Evolutionary conservation across 192 early-diverging fungal genomes (phyloP).

Genomic region (Entophlyctis helioformis): DNA sequence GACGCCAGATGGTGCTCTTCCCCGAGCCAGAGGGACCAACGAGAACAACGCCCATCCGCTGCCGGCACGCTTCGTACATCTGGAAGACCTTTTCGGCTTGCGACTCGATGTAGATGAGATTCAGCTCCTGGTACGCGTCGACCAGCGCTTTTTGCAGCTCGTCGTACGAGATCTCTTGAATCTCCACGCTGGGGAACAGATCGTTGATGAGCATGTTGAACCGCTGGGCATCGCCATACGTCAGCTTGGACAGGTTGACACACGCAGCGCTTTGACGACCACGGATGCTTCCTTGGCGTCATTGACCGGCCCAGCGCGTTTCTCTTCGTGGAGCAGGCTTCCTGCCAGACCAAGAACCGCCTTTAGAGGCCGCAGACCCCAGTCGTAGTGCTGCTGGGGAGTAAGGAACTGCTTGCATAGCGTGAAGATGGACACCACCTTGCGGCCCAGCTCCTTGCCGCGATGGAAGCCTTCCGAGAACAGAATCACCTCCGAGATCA

Average conservation of each 20-base stretch:
- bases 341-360: constrained; percentile 38
- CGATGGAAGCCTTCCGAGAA: constrained; percentile 46
- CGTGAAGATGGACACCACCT: constrained; percentile 44
- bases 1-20: constrained; percentile 32
- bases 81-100: constrained; percentile 44
- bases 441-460: constrained; percentile 39
- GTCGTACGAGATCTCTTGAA: constrained; percentile 39
- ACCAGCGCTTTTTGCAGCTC: constrained; percentile 19
- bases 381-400: constrained; percentile 42
- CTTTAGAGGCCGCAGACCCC: constrained; percentile 46
- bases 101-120: constrained; percentile 29
- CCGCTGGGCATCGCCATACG: constrained; percentile 26
- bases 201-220: constrained; percentile 42
- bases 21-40: constrained; percentile 47
- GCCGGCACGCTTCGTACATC: constrained; percentile 40
- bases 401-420: constrained; percentile 44
- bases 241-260: constrained; percentile 44
- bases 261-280: constrained; percentile 39
- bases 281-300: constrained; percentile 20
- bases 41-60: constrained; percentile 50
- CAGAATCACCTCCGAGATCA: constrained; percentile 46
- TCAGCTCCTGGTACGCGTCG: constrained; percentile 34
- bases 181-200: constrained; percentile 31
- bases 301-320: constrained; percentile 9
- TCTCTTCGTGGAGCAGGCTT: constrained; percentile 32